Base-by-base conservation (phyloP, 495 filamentous ascomycete species). In the Tuber melanosporum region DNA sequence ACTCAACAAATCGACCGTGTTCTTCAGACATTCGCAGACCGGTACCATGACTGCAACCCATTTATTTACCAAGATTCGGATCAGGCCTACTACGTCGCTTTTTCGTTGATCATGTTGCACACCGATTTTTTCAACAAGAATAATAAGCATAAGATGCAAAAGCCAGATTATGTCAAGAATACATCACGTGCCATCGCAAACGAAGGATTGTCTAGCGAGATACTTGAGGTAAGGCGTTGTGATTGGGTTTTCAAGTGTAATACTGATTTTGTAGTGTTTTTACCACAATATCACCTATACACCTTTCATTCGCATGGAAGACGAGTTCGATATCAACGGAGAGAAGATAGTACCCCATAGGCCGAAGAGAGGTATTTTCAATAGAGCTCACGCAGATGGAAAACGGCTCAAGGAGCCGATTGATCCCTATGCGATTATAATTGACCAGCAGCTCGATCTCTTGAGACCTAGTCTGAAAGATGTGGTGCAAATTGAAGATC, bases 121-220 rank as follows among this genome's bases (percentile, higher is more conserved):
- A 98, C 95, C 0, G 95, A 99, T 83, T 93, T 96, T 17, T 98
- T 98, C 89, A 99, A 99, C 87, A 97, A 95, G 84, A 98, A 98
- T 87, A 98, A 98, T 84, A 98, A 97, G 85, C 90, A 94, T 81
- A 99, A 98, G 85, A 99, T 99, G 95, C 94, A 97, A 83, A 96
- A 96, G 80, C 87, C 87, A 0, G 95, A 98, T 77, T 99, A 99
- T 84, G 88, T 97, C 73, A 98, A 96, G 84, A 98, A 98, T 83
- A 95, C 94, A 20, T 80, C 81, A 14, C 71, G 71, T 62, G 77
- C 81, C 10, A 82, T 83, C 47, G 89, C 90, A 14, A 92, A 92
- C 1, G 93, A 97, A 83, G 94, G 94, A 20, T 92, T 98, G 39
- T 91, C 92, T 43, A 94, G 95, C 74, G 95, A 98, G 74, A 93